A percentile compares a stretch with the other conserved stretches of the same genome.
phyloP scores from a whole-genome alignment of 768 basidiomycete genomes.

The Collybia sordida region DNA sequence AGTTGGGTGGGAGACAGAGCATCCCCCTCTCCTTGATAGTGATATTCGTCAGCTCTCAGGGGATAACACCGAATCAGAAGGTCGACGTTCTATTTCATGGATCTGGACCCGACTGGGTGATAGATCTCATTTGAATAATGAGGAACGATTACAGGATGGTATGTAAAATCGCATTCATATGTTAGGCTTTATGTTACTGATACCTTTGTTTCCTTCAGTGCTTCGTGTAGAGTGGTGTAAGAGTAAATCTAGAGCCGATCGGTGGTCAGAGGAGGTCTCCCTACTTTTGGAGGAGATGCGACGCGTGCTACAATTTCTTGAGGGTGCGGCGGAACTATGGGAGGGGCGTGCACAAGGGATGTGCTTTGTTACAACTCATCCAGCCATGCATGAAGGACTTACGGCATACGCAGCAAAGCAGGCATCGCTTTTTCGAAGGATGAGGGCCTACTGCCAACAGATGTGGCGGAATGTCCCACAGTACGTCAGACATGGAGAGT shows the following conservation, averaged over 20 bases:
- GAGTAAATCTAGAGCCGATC: not conserved
- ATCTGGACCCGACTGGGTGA: constrained; percentile 16
- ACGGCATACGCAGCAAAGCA: not conserved
- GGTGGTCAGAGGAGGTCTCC: too few relatives aligned
- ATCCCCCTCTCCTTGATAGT: constrained; percentile 3
- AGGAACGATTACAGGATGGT: constrained; percentile 12
- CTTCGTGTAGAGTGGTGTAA: constrained; percentile 6
- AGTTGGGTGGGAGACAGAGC: constrained; percentile 4
- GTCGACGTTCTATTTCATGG: constrained; percentile 11
- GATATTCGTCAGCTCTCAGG: constrained; percentile 12
- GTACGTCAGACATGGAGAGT: not conserved
- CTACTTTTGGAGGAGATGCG: constrained; percentile 6
- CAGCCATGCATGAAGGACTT: not conserved
- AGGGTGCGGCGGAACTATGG: not conserved
- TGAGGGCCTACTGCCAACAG: not conserved
- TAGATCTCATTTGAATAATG: not conserved
- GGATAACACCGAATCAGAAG: constrained; percentile 4
- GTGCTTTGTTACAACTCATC: not conserved
- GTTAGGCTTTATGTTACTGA: not conserved
- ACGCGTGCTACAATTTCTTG: not conserved
- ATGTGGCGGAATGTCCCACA: not conserved
- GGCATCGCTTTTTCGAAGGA: not conserved
- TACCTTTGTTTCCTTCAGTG: not conserved
- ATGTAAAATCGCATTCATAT: too few relatives aligned
- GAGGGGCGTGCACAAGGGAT: not conserved